phyloP scores from a whole-genome alignment of 2,329 filamentous ascomycete genomes.

The Cordyceps militaris region DNA sequence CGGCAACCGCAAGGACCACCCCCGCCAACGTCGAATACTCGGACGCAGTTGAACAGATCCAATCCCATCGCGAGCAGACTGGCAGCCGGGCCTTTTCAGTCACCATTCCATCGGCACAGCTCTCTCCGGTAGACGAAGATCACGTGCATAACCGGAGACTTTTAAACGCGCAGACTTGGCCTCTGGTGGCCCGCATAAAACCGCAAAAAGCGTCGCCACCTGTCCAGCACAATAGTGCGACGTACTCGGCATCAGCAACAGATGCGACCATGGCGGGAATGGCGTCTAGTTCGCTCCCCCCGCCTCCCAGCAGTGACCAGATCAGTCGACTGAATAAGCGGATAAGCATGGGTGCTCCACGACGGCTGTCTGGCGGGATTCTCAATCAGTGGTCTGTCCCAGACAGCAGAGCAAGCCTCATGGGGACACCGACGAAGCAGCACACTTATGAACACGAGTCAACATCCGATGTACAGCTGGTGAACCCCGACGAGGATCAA shows the following conservation, averaged over 20 bases:
- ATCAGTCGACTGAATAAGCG: slow-evolving; percentile 31
- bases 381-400: slow-evolving; percentile 34
- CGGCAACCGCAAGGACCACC: not conserved
- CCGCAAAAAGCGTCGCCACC: not conserved
- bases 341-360: slow-evolving; percentile 31
- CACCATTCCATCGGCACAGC: slow-evolving; percentile 23
- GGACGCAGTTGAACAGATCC: slow-evolving; percentile 16
- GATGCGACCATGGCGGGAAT: not conserved
- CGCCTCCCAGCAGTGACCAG: slow-evolving; percentile 33
- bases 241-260: slow-evolving; percentile 6
- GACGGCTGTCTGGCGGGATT: slow-evolving; percentile 38
- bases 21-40: slow-evolving; percentile 18
- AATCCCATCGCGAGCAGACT: slow-evolving; percentile 18
- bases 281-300: slow-evolving; percentile 24
- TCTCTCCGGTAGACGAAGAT: slow-evolving; percentile 12
- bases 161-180: slow-evolving; percentile 41
- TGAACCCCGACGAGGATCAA: slow-evolving; percentile 34
- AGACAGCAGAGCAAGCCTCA: slow-evolving; percentile 25
- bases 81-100: slow-evolving; percentile 19
- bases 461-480: not conserved
- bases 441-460: not conserved
- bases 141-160: slow-evolving; percentile 18
- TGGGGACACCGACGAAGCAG: slow-evolving; percentile 13
- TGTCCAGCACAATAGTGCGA: not conserved
- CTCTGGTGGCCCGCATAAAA: slow-evolving; percentile 26